Evolutionary conservation across 768 basidiomycete species (phyloP).

Genomic region (Crassisporium funariophilum): DNA sequence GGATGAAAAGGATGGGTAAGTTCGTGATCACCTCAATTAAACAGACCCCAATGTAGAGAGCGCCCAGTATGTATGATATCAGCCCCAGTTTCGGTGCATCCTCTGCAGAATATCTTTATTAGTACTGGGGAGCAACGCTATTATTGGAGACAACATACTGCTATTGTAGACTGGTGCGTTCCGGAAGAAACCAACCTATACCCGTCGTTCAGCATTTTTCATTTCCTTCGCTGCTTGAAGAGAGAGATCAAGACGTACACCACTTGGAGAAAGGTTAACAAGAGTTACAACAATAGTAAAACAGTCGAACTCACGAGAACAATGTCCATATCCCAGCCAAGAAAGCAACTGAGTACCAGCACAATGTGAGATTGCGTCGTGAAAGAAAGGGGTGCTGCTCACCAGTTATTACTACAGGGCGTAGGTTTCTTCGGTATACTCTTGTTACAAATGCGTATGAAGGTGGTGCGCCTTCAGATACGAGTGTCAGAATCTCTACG

Average conservation of each 20-base stretch:
- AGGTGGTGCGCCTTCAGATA: constrained; percentile 45
- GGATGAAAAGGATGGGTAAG: background rate
- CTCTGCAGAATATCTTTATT: constrained; percentile 26
- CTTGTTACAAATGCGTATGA: constrained; percentile 61
- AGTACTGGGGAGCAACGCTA: background rate
- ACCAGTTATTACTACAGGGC: constrained; percentile 61
- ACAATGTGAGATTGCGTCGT: background rate
- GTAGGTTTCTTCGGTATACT: constrained; percentile 56
- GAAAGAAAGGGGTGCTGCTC: constrained; percentile 7
- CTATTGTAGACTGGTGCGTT: constrained; percentile 47
- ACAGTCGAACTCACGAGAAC: constrained; percentile 51
- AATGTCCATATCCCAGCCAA: constrained; percentile 62
- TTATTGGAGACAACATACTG: constrained; percentile 39
- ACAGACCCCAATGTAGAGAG: constrained; percentile 51
- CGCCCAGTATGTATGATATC: constrained; percentile 62
- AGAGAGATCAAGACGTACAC: constrained; percentile 27
- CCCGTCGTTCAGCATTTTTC: background rate
- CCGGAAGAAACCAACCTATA: constrained; percentile 65
- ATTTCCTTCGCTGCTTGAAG: constrained; percentile 1
- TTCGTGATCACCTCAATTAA: constrained; percentile 44
- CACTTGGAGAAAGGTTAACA: constrained; percentile 21
- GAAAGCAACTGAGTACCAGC: constrained; percentile 40
- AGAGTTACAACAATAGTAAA: background rate
- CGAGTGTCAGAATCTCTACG: background rate
- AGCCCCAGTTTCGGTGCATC: constrained; percentile 47